Evolutionary conservation across 495 filamentous ascomycete species (phyloP).

Genomic region (Aspergillus leporis): DNA sequence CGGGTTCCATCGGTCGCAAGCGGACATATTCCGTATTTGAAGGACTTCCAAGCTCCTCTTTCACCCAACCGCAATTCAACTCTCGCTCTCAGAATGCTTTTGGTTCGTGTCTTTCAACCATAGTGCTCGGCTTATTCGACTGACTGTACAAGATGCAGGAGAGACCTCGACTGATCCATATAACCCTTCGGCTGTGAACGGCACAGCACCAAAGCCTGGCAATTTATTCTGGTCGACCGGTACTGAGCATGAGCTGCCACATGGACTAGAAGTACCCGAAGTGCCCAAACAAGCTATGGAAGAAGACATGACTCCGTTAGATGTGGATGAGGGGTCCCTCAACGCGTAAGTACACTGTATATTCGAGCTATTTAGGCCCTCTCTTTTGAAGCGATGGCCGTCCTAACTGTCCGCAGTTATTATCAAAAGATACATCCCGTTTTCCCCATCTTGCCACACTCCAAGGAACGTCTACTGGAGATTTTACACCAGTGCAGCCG

Average conservation of each 20-base stretch:
- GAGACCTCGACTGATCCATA: constrained; percentile 48
- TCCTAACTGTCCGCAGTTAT: constrained; percentile 54
- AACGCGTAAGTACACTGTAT: constrained; percentile 35
- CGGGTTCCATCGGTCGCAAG: constrained; percentile 46
- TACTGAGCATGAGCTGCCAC: constrained; percentile 38
- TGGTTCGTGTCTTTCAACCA: constrained; percentile 21
- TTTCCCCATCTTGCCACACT: constrained; percentile 72
- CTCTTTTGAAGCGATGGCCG: not conserved
- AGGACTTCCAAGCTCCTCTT: constrained; percentile 48
- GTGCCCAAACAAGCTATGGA: constrained; percentile 38
- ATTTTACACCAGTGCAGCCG: constrained; percentile 61
- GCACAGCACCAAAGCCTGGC: constrained; percentile 35
- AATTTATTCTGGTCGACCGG: constrained; percentile 42
- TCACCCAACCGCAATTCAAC: constrained; percentile 47
- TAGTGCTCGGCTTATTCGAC: constrained; percentile 12
- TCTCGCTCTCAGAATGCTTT: constrained; percentile 44
- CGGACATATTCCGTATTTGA: constrained; percentile 59
- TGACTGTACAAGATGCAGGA: constrained; percentile 33
- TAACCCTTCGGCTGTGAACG: constrained; percentile 31
- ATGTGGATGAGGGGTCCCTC: constrained; percentile 46
- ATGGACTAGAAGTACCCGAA: constrained; percentile 39
- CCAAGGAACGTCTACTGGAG: constrained; percentile 60
- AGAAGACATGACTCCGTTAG: constrained; percentile 42
- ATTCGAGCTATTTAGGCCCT: not conserved
- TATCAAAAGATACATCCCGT: constrained; percentile 69